phyloP scores from a whole-genome alignment of 2,329 filamentous ascomycete genomes.

The Verruconis gallopava region DNA sequence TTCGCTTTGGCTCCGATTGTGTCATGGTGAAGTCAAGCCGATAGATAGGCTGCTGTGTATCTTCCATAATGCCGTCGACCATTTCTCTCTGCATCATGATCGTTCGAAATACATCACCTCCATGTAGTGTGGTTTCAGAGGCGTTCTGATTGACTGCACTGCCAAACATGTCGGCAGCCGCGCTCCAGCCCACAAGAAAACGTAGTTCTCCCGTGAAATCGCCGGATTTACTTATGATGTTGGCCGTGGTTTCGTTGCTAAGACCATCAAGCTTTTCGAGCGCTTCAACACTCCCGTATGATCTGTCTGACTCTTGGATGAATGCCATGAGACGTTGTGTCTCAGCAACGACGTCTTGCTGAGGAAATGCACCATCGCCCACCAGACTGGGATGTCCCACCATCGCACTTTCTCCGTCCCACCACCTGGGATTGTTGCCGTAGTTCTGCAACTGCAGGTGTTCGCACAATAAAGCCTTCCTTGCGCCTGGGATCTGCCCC shows the following conservation, averaged over 20 bases:
- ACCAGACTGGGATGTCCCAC: constrained; percentile 15
- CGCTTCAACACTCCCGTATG: constrained; percentile 44
- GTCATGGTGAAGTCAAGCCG: constrained; percentile 17
- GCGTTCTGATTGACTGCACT: background rate
- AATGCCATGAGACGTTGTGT: constrained; percentile 50
- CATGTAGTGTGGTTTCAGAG: background rate
- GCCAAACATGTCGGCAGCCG: constrained; percentile 21
- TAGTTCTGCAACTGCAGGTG: constrained; percentile 35
- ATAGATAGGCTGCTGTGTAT: constrained; percentile 14
- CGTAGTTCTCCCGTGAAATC: constrained; percentile 21
- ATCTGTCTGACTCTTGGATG: constrained; percentile 42
- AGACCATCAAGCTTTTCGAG: constrained; percentile 32
- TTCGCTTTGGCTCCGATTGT: constrained; percentile 22
- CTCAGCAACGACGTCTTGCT: constrained; percentile 41
- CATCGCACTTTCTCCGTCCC: constrained; percentile 45
- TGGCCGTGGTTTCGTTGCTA: constrained; percentile 17
- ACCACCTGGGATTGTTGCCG: constrained; percentile 46
- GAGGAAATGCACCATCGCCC: constrained; percentile 21
- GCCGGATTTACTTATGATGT: constrained; percentile 8
- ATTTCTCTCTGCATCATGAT: background rate
- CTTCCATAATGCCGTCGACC: background rate
- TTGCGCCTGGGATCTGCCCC: constrained; percentile 45
- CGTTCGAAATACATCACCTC: too few species aligned
- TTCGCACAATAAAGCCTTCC: constrained; percentile 43
- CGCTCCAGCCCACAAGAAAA: constrained; percentile 38